phyloP scores from a whole-genome alignment of 1,284 basidiomycete species.

The Ceratobasidium sp. region DNA sequence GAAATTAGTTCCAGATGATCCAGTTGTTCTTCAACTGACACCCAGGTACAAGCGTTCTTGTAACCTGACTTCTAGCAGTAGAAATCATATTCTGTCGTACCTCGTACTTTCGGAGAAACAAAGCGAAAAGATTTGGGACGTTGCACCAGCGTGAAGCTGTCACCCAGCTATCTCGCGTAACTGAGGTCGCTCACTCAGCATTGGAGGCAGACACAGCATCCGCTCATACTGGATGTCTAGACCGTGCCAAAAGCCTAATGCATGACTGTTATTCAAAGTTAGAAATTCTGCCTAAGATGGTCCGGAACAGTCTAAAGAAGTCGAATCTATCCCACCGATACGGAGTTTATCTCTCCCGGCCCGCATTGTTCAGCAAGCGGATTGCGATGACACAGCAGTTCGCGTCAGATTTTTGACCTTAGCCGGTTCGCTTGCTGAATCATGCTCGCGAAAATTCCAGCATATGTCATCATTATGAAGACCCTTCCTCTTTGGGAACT shows the following conservation, averaged over 20 bases:
- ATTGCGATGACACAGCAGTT: too few relatives aligned
- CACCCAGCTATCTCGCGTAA: constrained; percentile 1
- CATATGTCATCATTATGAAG: background rate
- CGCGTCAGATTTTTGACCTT: constrained; percentile 17
- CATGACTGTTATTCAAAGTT: background rate
- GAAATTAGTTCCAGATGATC: background rate
- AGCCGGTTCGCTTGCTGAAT: constrained; percentile 14
- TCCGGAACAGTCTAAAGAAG: background rate
- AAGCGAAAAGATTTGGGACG: background rate
- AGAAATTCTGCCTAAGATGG: background rate
- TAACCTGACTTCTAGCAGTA: background rate
- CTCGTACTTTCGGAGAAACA: background rate
- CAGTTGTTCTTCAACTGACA: background rate
- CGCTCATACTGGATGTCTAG: background rate
- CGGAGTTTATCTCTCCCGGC: background rate
- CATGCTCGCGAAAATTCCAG: constrained; percentile 3
- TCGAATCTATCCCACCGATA: background rate
- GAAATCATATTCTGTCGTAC: background rate
- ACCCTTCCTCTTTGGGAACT: constrained; percentile 22
- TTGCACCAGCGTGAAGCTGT: constrained; percentile 1
- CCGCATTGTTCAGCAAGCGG: background rate
- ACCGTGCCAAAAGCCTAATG: background rate
- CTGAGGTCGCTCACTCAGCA: constrained; percentile 15
- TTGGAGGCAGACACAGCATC: background rate
- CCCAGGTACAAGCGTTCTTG: background rate